Evolutionary conservation across 305 asterid species (phyloP).

Genomic region (Rubia peregrina): DNA sequence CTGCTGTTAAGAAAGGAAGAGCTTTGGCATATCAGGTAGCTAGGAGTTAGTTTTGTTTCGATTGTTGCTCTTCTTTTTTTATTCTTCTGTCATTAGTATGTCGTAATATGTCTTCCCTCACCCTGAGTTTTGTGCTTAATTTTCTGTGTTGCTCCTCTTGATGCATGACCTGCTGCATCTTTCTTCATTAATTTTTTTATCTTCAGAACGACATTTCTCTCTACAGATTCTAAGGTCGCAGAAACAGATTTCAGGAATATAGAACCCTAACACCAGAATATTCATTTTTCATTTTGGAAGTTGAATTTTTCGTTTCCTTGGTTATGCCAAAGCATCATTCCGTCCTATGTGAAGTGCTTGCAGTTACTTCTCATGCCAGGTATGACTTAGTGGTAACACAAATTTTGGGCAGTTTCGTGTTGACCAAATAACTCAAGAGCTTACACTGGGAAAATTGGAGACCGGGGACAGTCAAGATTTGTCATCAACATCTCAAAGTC

Average conservation of each 20-base stretch:
- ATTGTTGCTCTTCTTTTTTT: neutral
- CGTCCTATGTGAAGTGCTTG: conserved; percentile 52
- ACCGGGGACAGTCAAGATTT: conserved; percentile 34
- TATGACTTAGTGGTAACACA: conserved; percentile 58
- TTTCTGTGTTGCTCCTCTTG: conserved; percentile 1
- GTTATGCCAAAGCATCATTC: conserved; percentile 44
- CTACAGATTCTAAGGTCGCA: conserved; percentile 1
- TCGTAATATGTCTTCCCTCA: neutral
- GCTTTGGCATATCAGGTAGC: conserved; percentile 81
- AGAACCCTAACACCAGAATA: conserved; percentile 27
- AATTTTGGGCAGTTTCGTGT: conserved; percentile 89
- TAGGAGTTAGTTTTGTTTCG: conserved; percentile 11
- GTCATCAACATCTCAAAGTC: conserved; percentile 33
- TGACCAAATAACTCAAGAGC: conserved; percentile 72
- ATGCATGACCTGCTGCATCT: neutral
- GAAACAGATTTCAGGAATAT: conserved; percentile 27
- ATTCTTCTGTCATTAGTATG: neutral
- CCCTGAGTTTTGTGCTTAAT: neutral
- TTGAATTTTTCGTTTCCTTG: conserved; percentile 31
- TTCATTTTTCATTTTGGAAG: conserved; percentile 30
- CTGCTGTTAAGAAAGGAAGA: conserved; percentile 69
- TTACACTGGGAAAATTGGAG: conserved; percentile 48
- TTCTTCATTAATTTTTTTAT: neutral
- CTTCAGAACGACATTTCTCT: neutral
- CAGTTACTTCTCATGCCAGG: conserved; percentile 46